Percentiles rank a stretch among this genome's conserved stretches.
phyloP scores from a whole-genome alignment of 1,284 basidiomycete genomes.

The Apiotrichum veenhuisii region DNA sequence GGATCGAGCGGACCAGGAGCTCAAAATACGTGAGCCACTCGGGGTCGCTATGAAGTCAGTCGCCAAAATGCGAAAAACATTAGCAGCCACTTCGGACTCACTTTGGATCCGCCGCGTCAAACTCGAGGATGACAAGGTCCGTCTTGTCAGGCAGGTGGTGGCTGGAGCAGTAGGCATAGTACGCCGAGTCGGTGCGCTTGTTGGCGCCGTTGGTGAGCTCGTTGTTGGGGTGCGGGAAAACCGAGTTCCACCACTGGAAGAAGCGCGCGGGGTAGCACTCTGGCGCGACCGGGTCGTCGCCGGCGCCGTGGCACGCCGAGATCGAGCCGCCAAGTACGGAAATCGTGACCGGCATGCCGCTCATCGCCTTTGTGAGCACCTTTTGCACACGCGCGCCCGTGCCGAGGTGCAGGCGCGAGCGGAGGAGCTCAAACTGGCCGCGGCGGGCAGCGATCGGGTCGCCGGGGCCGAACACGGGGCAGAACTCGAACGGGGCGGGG shows the following conservation, averaged over 20 bases:
- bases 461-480: conserved; percentile 75
- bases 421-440: conserved; percentile 68
- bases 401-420: conserved; percentile 73
- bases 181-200: conserved; percentile 78
- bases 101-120: conserved; percentile 82
- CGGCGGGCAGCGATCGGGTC: conserved; percentile 75
- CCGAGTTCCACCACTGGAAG: conserved; percentile 90
- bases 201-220: conserved; percentile 94
- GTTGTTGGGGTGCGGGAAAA: conserved; percentile 90
- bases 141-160: conserved; percentile 89
- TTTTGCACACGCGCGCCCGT: conserved; percentile 78
- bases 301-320: conserved; percentile 87
- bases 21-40: conserved; percentile 79
- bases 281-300: conserved; percentile 80
- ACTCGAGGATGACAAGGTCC: conserved; percentile 87
- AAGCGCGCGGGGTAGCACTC: conserved; percentile 83
- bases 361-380: conserved; percentile 76
- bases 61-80: not conserved
- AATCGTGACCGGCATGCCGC: conserved; percentile 82
- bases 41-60: conserved; percentile 56
- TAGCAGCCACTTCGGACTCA: too few species aligned
- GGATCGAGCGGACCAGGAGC: conserved; percentile 80
- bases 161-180: conserved; percentile 84
- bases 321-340: conserved; percentile 90
- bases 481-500: conserved; percentile 80